These are phyloP conservation scores for Cladosporium cucumerinum DNA, from an alignment of 2,329 filamentous ascomycete genomes.

Conservation along the genomic window DNA sequence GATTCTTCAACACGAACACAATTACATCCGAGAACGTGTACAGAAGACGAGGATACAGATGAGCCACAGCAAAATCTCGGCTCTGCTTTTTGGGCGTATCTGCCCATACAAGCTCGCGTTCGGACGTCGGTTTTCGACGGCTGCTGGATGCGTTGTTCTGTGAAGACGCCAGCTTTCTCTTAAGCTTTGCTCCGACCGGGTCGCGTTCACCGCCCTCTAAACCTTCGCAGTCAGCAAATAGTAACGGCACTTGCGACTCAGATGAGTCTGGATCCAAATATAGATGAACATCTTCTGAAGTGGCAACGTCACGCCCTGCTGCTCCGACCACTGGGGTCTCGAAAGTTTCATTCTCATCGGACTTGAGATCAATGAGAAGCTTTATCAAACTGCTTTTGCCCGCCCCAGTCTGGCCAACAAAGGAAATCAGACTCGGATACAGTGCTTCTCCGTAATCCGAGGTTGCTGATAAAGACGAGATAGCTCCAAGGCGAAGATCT, in stretches of 20 bases:
- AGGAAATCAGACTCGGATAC: constrained; percentile 36
- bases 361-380: constrained; percentile 44
- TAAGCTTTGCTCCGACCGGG: constrained; percentile 31
- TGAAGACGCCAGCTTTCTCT: not conserved
- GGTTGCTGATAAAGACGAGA: not conserved
- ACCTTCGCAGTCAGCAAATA: constrained; percentile 53
- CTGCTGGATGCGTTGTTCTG: not conserved
- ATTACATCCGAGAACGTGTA: constrained; percentile 41
- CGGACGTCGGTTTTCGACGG: constrained; percentile 16
- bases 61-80: constrained; percentile 33
- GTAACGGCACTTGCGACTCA: constrained; percentile 36
- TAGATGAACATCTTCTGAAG: constrained; percentile 50
- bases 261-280: constrained; percentile 46
- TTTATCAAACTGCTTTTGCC: constrained; percentile 53
- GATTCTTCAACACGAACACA: constrained; percentile 37
- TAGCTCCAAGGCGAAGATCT: constrained; percentile 16
- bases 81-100: constrained; percentile 21
- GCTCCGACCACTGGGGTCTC: constrained; percentile 21
- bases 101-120: constrained; percentile 25
- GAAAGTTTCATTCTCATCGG: constrained; percentile 22
- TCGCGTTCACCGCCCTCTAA: constrained; percentile 48
- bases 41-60: constrained; percentile 38
- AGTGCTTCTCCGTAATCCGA: constrained; percentile 19
- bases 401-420: constrained; percentile 38
- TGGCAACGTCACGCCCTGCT: constrained; percentile 35